Conservation (phyloP, 2,329 filamentous ascomycete genomes). For the Clarireedia sp. region DNA sequence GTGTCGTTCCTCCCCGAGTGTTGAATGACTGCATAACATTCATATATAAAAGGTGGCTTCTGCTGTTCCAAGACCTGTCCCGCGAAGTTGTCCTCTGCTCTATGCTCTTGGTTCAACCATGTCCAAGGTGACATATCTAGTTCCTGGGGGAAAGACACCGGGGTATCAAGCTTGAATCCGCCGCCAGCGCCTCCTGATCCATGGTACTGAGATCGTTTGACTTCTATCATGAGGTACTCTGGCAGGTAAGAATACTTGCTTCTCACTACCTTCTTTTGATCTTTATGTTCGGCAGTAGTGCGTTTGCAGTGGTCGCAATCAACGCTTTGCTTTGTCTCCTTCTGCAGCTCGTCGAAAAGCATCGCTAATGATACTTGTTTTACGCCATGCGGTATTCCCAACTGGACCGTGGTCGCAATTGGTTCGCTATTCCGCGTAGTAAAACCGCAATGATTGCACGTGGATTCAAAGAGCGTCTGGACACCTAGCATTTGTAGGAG, state of each 20-base stretch:
- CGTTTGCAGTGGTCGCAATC: not conserved
- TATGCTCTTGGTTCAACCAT: not conserved
- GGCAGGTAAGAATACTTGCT: not conserved
- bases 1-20: not conserved
- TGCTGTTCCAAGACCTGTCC: not conserved
- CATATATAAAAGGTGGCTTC: slow-evolving; percentile 5
- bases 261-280: not conserved
- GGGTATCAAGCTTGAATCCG: not conserved
- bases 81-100: not conserved
- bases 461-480: not conserved
- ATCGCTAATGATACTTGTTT: not conserved
- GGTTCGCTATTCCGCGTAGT: too few species aligned
- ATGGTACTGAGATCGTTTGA: not conserved
- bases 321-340: not conserved
- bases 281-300: not conserved
- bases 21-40: slow-evolving; percentile 2
- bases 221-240: not conserved
- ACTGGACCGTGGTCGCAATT: too few species aligned
- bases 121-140: slow-evolving; percentile 6
- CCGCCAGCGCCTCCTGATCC: too few species aligned
- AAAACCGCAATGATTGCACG: too few species aligned
- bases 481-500: too few species aligned
- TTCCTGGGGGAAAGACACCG: not conserved
- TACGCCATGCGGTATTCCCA: not conserved
- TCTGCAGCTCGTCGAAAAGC: not conserved